Evolutionary conservation across 1,284 basidiomycete species (phyloP).

Genomic region (Volvariella volvacea): DNA sequence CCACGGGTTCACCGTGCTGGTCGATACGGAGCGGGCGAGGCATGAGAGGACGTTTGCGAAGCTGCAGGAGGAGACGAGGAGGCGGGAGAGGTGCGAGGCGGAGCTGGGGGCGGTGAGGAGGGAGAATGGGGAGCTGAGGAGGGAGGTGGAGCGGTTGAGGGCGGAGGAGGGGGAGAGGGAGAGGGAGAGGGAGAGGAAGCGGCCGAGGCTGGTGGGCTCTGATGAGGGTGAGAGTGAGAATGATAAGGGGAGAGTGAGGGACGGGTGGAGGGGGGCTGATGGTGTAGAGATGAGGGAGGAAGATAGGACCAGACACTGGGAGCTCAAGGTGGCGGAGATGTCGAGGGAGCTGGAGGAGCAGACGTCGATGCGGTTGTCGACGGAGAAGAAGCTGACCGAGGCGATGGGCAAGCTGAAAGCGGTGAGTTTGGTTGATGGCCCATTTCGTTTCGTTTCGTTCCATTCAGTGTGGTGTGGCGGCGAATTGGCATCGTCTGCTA

Average conservation of each 20-base stretch:
- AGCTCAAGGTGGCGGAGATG: conserved; percentile 7
- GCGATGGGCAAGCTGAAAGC: conserved; percentile 4
- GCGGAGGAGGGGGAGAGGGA: too few species aligned
- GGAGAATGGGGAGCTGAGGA: conserved; percentile 5
- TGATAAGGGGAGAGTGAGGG: conserved; percentile 7
- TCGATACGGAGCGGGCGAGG: too few species aligned
- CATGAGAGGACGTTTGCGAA: too few species aligned
- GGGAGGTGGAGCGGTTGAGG: background rate
- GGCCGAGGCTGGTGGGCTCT: background rate
- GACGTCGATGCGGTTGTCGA: conserved; percentile 5
- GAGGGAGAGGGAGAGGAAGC: too few species aligned
- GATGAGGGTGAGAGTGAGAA: background rate
- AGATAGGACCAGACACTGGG: conserved; percentile 7
- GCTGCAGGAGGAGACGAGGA: background rate
- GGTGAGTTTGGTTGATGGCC: conserved; percentile 6
- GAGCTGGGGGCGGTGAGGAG: conserved; percentile 4
- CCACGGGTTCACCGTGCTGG: too few species aligned
- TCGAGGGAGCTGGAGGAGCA: conserved; percentile 6
- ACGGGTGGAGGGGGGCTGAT: conserved; percentile 8
- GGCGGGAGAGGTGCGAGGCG: conserved; percentile 4
- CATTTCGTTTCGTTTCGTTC: background rate
- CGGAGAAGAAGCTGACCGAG: conserved; percentile 8
- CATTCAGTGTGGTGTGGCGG: background rate
- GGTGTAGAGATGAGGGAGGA: background rate
- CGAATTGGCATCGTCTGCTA: too few species aligned